These are phyloP conservation scores for Ceratobasidium sp. DNA, from an alignment of 1,284 basidiomycete species.

Conservation along the genomic window DNA sequence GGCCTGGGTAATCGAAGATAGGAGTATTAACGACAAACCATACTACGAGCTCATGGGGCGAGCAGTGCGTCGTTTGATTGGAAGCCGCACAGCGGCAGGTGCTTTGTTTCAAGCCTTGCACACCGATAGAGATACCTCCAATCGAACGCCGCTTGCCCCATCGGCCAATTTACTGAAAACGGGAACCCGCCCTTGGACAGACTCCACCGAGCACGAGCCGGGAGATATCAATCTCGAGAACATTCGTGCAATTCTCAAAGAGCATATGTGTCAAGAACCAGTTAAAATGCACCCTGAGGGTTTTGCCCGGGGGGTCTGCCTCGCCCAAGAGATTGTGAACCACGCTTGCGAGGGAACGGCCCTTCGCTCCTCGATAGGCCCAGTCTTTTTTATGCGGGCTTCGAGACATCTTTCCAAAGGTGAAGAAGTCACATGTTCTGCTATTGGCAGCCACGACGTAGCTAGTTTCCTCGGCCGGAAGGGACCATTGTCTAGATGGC, in stretches of 20 bases:
- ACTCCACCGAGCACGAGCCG: not conserved
- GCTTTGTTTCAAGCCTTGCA: slow-evolving; percentile 39
- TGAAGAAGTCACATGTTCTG: slow-evolving; percentile 24
- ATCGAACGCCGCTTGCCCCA: not conserved
- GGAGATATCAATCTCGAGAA: slow-evolving; percentile 39
- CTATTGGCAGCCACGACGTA: not conserved
- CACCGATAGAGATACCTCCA: slow-evolving; percentile 20
- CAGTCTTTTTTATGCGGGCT: slow-evolving; percentile 46
- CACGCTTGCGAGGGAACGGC: slow-evolving; percentile 49
- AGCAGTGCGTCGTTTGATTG: slow-evolving; percentile 38
- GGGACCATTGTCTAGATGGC: not conserved
- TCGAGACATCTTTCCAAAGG: slow-evolving; percentile 23
- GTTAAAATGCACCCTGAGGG: not conserved
- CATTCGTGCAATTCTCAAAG: slow-evolving; percentile 38
- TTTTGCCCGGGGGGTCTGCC: slow-evolving; percentile 46
- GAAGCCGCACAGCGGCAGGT: slow-evolving; percentile 36
- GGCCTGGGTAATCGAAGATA: not conserved
- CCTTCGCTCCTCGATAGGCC: slow-evolving; percentile 44
- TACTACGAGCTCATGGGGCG: slow-evolving; percentile 34
- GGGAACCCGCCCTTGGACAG: not conserved
- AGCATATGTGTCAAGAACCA: slow-evolving; percentile 24
- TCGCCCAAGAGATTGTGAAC: slow-evolving; percentile 49
- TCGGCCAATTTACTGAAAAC: not conserved
- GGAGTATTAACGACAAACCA: not conserved
- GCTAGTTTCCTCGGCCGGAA: slow-evolving; percentile 1